These are phyloP conservation scores for Plasmodium inui DNA, from an alignment of 169 alveolate species.

Conservation along the genomic window DNA sequence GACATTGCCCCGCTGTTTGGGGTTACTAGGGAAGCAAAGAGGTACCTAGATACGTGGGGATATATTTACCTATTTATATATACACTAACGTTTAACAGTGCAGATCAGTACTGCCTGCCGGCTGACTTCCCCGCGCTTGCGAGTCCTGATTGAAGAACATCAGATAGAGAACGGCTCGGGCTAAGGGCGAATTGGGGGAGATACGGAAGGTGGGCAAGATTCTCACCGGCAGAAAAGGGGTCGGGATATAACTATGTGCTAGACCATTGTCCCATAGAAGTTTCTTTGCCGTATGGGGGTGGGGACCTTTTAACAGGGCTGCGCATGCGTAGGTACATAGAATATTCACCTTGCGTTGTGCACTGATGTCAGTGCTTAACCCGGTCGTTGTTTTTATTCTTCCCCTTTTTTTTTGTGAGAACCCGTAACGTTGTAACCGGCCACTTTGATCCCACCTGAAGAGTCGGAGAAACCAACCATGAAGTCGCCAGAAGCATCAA, in stretches of 20 bases:
- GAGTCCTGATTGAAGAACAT: background rate
- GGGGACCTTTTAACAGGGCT: background rate
- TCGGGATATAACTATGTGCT: background rate
- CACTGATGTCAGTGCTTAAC: background rate
- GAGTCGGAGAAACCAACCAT: background rate
- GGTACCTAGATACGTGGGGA: background rate
- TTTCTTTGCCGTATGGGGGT: background rate
- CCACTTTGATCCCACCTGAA: background rate
- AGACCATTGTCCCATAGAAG: background rate
- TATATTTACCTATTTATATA: background rate
- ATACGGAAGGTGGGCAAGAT: background rate
- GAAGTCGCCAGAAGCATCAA: constrained; percentile 69
- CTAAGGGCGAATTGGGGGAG: background rate
- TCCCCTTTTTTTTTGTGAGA: background rate
- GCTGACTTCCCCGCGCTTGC: background rate
- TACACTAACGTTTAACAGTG: background rate
- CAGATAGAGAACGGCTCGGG: background rate
- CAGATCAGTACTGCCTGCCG: background rate
- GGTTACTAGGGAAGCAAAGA: background rate
- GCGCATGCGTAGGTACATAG: background rate
- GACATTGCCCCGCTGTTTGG: background rate
- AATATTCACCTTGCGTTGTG: background rate
- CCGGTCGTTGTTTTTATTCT: background rate
- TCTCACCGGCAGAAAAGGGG: background rate
- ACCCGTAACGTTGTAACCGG: background rate